A percentile compares a stretch with the other conserved stretches of the same genome.
Conservation (phyloP, 352 stramenopile species). For the Phytophthora aleatoria region DNA sequence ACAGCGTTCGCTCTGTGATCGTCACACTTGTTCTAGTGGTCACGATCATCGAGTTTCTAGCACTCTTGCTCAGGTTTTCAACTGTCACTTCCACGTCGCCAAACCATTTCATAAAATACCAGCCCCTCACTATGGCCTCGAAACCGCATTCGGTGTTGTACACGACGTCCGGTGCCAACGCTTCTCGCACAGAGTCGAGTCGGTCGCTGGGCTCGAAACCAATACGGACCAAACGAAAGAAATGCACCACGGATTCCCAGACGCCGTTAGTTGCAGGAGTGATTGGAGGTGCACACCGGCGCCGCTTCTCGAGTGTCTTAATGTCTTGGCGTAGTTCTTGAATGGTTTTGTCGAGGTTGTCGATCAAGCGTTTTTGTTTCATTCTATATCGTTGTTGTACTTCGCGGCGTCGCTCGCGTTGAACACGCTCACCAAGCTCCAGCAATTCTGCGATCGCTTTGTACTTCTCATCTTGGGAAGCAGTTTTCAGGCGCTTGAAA, state of each 20-base stretch:
- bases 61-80: neutral
- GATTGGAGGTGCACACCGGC: neutral
- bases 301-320: neutral
- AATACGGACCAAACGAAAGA: neutral
- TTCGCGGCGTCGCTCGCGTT: neutral
- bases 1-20: conserved; percentile 6
- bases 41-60: neutral
- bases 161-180: conserved; percentile 4
- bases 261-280: neutral
- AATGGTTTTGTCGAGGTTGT: neutral
- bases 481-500: neutral
- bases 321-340: neutral
- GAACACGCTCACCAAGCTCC: neutral
- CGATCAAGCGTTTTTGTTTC: neutral
- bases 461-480: neutral
- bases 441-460: neutral
- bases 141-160: conserved; percentile 3
- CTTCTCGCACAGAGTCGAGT: neutral
- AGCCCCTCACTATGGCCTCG: neutral
- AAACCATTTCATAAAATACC: conserved; percentile 6
- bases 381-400: neutral
- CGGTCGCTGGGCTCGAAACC: neutral
- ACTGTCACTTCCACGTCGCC: conserved; percentile 5
- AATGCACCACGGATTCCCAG: neutral
- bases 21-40: conserved; percentile 2